Conservation (phyloP, 768 basidiomycete genomes). For the Sarcodon sp. region DNA sequence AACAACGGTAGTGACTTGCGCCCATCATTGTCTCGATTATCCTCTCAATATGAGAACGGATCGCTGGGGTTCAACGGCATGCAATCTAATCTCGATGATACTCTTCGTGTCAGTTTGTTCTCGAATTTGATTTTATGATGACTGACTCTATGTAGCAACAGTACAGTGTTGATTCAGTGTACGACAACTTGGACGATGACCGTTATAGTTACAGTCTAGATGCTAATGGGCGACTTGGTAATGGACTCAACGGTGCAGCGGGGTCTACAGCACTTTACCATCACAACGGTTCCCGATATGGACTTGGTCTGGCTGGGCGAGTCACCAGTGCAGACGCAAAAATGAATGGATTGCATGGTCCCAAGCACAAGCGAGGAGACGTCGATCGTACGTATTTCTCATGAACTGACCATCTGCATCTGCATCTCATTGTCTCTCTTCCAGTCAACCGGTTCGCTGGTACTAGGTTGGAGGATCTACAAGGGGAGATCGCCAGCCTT, state of each 20-base stretch:
- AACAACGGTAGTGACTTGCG: not conserved
- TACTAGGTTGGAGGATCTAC: constrained; percentile 87
- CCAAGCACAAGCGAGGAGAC: constrained; percentile 91
- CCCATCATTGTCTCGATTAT: constrained; percentile 59
- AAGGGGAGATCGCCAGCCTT: constrained; percentile 84
- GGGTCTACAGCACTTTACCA: constrained; percentile 73
- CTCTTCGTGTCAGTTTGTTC: constrained; percentile 29
- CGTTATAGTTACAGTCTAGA: constrained; percentile 54
- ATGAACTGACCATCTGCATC: constrained; percentile 5
- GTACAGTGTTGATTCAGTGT: constrained; percentile 45
- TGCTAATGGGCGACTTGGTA: constrained; percentile 21
- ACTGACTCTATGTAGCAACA: constrained; percentile 19
- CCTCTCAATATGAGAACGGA: constrained; percentile 43
- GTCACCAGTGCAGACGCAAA: constrained; percentile 49
- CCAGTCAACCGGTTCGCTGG: constrained; percentile 95
- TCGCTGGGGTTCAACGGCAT: constrained; percentile 42
- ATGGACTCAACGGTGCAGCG: constrained; percentile 22
- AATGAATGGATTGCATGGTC: constrained; percentile 83
- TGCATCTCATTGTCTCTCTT: not conserved
- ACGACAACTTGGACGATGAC: constrained; percentile 33
- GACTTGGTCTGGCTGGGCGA: constrained; percentile 47
- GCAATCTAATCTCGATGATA: constrained; percentile 38
- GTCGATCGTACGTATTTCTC: constrained; percentile 53
- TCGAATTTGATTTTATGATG: not conserved
- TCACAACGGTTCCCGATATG: constrained; percentile 68